These are phyloP conservation scores for Kuraishia piskuri DNA, from an alignment of 805 yeast species.

Conservation along the genomic window DNA sequence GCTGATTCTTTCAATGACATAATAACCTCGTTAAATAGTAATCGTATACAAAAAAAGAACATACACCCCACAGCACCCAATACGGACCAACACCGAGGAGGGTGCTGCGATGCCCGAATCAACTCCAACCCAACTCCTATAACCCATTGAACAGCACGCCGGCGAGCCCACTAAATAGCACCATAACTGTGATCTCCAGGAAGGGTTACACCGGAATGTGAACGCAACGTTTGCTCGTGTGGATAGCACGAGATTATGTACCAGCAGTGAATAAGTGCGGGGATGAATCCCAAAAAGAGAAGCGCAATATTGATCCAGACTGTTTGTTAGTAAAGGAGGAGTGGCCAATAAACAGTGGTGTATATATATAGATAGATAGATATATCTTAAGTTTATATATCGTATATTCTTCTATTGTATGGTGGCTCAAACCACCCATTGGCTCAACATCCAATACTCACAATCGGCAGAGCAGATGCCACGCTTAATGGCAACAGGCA, in stretches of 20 bases:
- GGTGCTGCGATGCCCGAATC: background rate
- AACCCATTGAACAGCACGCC: too few species aligned
- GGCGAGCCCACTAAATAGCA: constrained; percentile 13
- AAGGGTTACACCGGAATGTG: constrained; percentile 22
- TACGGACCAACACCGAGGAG: too few species aligned
- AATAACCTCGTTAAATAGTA: too few species aligned
- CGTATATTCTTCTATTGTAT: background rate
- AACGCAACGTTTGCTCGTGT: constrained; percentile 15
- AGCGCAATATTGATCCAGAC: constrained; percentile 56
- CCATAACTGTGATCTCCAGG: constrained; percentile 27
- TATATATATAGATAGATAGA: too few species aligned
- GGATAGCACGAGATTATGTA: constrained; percentile 75
- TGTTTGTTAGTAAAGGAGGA: constrained; percentile 2
- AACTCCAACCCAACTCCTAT: background rate
- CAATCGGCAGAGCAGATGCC: constrained; percentile 54
- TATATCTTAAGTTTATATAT: too few species aligned
- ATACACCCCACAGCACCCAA: too few species aligned
- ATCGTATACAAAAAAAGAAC: too few species aligned
- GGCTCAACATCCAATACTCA: too few species aligned
- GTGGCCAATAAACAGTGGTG: background rate
- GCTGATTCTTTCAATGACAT: too few species aligned
- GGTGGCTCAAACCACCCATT: background rate
- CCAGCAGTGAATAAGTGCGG: constrained; percentile 73
- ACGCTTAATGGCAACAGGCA: constrained; percentile 62
- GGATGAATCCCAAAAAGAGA: constrained; percentile 63